Percentiles rank a stretch among this genome's conserved stretches.
phyloP scores from a whole-genome alignment of 805 yeast genomes.

The Yarrowia sp. region DNA sequence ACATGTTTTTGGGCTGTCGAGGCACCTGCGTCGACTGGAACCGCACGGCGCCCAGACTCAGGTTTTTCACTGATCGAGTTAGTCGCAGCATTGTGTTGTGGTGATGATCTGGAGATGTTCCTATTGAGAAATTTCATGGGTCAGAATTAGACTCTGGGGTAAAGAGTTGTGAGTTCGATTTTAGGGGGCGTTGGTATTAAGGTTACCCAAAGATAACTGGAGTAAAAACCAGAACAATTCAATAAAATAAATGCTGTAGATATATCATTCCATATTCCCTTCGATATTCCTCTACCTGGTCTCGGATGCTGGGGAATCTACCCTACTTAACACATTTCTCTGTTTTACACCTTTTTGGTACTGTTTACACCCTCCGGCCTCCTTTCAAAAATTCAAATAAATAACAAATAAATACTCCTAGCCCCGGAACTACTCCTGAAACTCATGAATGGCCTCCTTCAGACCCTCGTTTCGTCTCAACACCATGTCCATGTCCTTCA shows the following conservation, averaged over 20 bases:
- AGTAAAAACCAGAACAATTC: not conserved
- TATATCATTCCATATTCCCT: too few species aligned
- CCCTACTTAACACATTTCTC: too few species aligned
- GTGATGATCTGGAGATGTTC: not conserved
- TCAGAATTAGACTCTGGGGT: not conserved
- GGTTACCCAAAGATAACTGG: too few species aligned
- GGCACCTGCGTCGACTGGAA: not conserved
- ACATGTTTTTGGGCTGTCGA: not conserved
- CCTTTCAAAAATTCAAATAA: too few species aligned
- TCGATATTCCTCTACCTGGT: too few species aligned
- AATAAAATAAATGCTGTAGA: not conserved
- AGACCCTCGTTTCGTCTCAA: constrained; percentile 36
- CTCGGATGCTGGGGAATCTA: too few species aligned
- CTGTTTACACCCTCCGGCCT: too few species aligned
- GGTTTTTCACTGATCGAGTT: constrained; percentile 7
- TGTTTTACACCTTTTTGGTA: too few species aligned
- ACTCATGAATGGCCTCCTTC: constrained; percentile 11
- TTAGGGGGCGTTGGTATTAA: not conserved
- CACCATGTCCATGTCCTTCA: constrained; percentile 36
- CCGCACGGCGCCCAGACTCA: not conserved
- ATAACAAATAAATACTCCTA: not conserved
- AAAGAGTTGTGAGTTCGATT: not conserved
- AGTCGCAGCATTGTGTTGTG: constrained; percentile 23
- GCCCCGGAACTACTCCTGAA: not conserved
- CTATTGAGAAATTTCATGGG: not conserved